These are phyloP conservation scores for Punica granatum DNA, from an alignment of 345 rosid species.

Conservation along the genomic window DNA sequence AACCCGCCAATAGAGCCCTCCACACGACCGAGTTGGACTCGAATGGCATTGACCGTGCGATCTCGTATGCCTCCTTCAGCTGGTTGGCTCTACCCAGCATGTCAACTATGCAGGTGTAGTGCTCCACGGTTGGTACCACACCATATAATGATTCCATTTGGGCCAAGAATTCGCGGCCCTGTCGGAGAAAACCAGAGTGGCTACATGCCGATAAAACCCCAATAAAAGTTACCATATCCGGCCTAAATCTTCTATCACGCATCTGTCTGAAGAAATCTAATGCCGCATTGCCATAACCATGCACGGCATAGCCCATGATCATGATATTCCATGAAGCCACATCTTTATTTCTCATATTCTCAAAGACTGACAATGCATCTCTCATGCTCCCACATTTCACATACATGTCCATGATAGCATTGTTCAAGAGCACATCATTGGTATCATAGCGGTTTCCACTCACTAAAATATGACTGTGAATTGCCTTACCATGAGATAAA, in stretches of 20 bases:
- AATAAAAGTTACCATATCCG: constrained; percentile 53
- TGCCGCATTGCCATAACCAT: constrained; percentile 45
- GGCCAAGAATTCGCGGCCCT: constrained; percentile 31
- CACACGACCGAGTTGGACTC: constrained; percentile 39
- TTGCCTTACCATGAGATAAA: constrained; percentile 37
- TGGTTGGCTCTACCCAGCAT: constrained; percentile 65
- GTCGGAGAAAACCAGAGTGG: constrained; percentile 45
- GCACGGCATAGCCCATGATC: constrained; percentile 52
- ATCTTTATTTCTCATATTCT: constrained; percentile 33
- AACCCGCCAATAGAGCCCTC: constrained; percentile 41
- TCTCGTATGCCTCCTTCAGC: constrained; percentile 47
- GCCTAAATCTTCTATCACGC: constrained; percentile 28
- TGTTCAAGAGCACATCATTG: constrained; percentile 18
- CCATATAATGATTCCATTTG: constrained; percentile 36
- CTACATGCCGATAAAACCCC: constrained; percentile 54
- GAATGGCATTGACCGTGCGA: constrained; percentile 36
- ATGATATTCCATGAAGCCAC: constrained; percentile 63
- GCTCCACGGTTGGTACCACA: constrained; percentile 46
- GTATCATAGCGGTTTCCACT: constrained; percentile 25
- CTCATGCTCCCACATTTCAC: constrained; percentile 51
- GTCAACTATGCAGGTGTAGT: constrained; percentile 57
- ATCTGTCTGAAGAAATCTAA: constrained; percentile 37
- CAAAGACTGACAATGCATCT: constrained; percentile 41
- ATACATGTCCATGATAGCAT: constrained; percentile 53
- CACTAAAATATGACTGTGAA: constrained; percentile 39